A percentile compares a stretch with the other conserved stretches of the same genome.
phyloP scores from a whole-genome alignment of 768 basidiomycete genomes.

The Pleurotus salmoneostramineus region DNA sequence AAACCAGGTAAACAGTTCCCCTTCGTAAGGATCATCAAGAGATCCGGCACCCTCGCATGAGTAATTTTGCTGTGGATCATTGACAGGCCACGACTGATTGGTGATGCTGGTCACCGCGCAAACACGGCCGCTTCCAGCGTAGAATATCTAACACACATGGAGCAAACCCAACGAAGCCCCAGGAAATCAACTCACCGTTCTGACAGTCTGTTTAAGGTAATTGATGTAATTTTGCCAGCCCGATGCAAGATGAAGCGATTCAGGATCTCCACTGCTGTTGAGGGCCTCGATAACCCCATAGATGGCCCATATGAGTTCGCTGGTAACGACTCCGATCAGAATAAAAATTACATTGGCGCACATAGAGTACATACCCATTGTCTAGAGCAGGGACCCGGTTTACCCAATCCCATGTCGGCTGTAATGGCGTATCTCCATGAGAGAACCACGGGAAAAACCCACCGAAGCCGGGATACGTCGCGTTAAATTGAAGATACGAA shows the following conservation, averaged over 20 bases:
- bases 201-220: conserved; percentile 16
- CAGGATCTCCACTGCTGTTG: conserved; percentile 7
- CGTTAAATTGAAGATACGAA: conserved; percentile 15
- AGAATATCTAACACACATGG: conserved; percentile 15
- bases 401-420: conserved; percentile 20
- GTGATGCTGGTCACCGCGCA: conserved; percentile 17
- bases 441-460: conserved; percentile 21
- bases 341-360: neutral
- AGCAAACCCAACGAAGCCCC: neutral
- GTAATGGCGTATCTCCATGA: conserved; percentile 11
- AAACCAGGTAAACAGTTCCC: conserved; percentile 18
- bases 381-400: conserved; percentile 21
- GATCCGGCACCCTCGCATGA: conserved; percentile 18
- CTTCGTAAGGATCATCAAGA: conserved; percentile 20
- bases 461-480: conserved; percentile 20
- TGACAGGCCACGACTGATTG: conserved; percentile 16
- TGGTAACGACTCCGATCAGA: neutral
- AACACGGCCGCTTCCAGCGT: conserved; percentile 16
- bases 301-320: conserved; percentile 20
- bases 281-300: conserved; percentile 17
- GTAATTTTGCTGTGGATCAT: conserved; percentile 17
- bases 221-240: conserved; percentile 16
- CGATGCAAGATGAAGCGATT: conserved; percentile 11
- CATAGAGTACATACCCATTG: conserved; percentile 11
- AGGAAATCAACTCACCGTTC: conserved; percentile 3